Conservation (phyloP, 2,329 filamentous ascomycete species). For the Coniochaeta ligniaria region DNA sequence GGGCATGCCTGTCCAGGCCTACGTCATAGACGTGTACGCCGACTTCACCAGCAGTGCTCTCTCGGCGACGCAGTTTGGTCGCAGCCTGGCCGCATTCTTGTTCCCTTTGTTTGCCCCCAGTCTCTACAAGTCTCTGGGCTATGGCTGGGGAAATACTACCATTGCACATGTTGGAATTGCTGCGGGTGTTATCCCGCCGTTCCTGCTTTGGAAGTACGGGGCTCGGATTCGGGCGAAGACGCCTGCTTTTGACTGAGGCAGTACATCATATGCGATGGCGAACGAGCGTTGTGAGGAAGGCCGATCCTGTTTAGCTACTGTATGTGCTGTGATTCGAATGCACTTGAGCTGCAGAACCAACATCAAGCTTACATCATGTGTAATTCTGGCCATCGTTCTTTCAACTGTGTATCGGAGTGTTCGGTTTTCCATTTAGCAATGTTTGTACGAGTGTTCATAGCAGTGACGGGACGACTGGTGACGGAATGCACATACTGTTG, state of each 20-base stretch:
- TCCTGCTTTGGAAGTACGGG: not conserved
- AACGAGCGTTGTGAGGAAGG: too few relatives aligned
- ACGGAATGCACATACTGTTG: too few relatives aligned
- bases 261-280: not conserved
- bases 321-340: too few relatives aligned
- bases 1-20: conserved; percentile 25
- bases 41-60: conserved; percentile 39
- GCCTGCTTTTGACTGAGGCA: not conserved
- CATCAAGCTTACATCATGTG: too few relatives aligned
- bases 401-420: too few relatives aligned
- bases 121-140: conserved; percentile 26
- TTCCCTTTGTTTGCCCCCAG: conserved; percentile 42
- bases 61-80: conserved; percentile 36
- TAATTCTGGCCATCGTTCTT: too few relatives aligned
- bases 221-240: not conserved
- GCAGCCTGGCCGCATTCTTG: conserved; percentile 36
- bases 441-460: too few relatives aligned
- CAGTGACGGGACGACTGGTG: too few relatives aligned
- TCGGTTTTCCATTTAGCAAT: too few relatives aligned
- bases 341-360: too few relatives aligned
- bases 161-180: not conserved
- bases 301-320: too few relatives aligned
- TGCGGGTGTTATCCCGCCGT: not conserved
- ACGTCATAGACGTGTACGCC: conserved; percentile 36
- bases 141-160: conserved; percentile 21